Base-by-base conservation (phyloP, 208 protist genomes). In the Cochliopodium minus region DNA sequence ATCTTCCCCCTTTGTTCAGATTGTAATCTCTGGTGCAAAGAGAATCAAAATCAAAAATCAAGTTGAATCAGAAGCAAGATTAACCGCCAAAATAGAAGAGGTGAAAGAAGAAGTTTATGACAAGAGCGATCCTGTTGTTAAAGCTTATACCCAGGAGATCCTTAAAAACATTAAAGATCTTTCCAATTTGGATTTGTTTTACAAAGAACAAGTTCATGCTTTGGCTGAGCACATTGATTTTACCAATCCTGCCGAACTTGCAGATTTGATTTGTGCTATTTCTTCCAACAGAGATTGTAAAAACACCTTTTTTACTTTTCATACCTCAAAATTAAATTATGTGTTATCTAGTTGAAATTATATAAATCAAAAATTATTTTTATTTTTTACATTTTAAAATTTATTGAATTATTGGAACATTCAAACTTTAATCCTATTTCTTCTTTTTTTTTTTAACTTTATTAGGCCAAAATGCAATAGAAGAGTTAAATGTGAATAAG, bases 51-150 rank as follows among this genome's bases (percentile, higher is more conserved):
- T 34, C 53, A 49, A 30, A 63, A 7, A 7, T 17, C 4, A 29
- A 62, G 30, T 45, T 39, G 13, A 59, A 60, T 13, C 36, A 67
- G 30, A 39, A 59, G 42, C 39, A 66, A 69, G 65, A 45, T 62
- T 73, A 32, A 59, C 40, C 2, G 11, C 13, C 1, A 33, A 26
- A 23, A 39, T 57, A 25, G 28, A 47, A 20, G 39, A 57, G 25
- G 10, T 39, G 3, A 17, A 32, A 34, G 10, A 6, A 17, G 22
- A 36, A 6, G 7, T 10, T 13, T 32, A 36, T 34, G 51, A 57
- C 30, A 29, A 34, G 10, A 39, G 38, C 23, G 51, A 57, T 47
- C 39, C 0, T 2, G 7, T 4, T 33, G 3, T 57, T 1, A 51
- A 56, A 11, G 52, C 29, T 32, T 43, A 68, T 30, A 33, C 39